Evolutionary conservation across 2,329 filamentous ascomycete species (phyloP).

Genomic region (Pleurostoma richardsiae): DNA sequence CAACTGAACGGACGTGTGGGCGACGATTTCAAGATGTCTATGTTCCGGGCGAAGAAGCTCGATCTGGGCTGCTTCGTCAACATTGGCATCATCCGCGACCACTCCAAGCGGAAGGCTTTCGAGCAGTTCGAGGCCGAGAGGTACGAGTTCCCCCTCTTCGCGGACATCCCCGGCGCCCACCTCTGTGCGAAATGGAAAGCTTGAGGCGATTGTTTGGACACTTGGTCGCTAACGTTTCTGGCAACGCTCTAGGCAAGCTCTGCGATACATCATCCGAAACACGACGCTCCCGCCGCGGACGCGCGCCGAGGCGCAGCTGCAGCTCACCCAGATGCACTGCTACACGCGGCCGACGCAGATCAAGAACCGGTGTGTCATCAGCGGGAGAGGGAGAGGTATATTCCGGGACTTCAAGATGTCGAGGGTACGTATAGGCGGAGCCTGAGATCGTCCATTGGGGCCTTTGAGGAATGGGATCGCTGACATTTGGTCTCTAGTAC

Average conservation of each 20-base stretch:
- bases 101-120: slow-evolving; percentile 94
- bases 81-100: slow-evolving; percentile 81
- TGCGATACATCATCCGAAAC: slow-evolving; percentile 91
- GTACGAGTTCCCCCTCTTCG: slow-evolving; percentile 37
- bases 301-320: slow-evolving; percentile 86
- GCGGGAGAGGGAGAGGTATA: slow-evolving; percentile 87
- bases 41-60: slow-evolving; percentile 86
- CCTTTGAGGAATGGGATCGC: slow-evolving; percentile 11
- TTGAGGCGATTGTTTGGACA: background rate
- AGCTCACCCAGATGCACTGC: slow-evolving; percentile 91
- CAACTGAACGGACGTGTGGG: background rate
- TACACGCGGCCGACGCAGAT: slow-evolving; percentile 94
- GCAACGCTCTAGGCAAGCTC: slow-evolving; percentile 65
- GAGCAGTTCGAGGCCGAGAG: slow-evolving; percentile 82
- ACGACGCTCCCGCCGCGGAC: slow-evolving; percentile 76
- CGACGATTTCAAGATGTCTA: slow-evolving; percentile 55
- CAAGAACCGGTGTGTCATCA: slow-evolving; percentile 86
- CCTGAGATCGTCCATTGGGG: background rate
- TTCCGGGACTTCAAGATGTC: slow-evolving; percentile 89
- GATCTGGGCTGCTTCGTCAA: slow-evolving; percentile 88
- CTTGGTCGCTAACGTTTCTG: slow-evolving; percentile 1
- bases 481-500: slow-evolving; percentile 53
- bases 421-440: slow-evolving; percentile 56
- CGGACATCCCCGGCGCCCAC: background rate
- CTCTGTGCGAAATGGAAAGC: background rate